Evolutionary conservation across 1,284 basidiomycete species (phyloP).

Genomic region (Pascua guehoae): DNA sequence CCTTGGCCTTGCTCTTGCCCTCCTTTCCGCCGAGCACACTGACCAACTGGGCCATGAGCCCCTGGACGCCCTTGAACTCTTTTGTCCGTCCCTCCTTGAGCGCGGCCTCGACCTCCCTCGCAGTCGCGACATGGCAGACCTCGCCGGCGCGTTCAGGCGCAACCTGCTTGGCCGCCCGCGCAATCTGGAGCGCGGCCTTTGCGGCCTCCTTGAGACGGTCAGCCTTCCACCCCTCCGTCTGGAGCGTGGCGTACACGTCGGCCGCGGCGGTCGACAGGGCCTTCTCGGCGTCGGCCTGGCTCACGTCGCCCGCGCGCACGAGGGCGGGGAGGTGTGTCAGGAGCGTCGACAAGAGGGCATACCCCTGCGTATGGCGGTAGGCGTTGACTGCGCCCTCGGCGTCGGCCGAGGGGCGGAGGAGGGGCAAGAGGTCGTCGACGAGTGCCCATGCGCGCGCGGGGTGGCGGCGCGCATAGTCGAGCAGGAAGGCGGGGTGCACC

Average conservation of each 20-base stretch:
- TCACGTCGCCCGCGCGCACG: constrained; percentile 48
- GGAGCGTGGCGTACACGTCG: constrained; percentile 56
- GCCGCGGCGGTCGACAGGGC: constrained; percentile 58
- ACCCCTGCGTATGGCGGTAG: constrained; percentile 71
- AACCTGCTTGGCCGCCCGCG: constrained; percentile 60
- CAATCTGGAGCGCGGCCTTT: constrained; percentile 65
- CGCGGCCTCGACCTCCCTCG: constrained; percentile 35
- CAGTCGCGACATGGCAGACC: constrained; percentile 4
- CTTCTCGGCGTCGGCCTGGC: constrained; percentile 49
- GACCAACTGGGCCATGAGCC: constrained; percentile 54
- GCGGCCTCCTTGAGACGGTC: constrained; percentile 73
- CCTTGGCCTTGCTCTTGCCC: constrained; percentile 45
- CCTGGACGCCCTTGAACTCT: constrained; percentile 53
- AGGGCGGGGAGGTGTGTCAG: constrained; percentile 59
- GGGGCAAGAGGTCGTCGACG: constrained; percentile 60
- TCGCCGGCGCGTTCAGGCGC: not conserved
- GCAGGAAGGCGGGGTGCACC: constrained; percentile 71
- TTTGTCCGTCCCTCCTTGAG: constrained; percentile 54
- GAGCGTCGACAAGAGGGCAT: constrained; percentile 67
- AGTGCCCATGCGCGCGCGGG: constrained; percentile 63
- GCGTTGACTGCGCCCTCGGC: constrained; percentile 58
- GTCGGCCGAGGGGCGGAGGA: constrained; percentile 49
- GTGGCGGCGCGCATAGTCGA: constrained; percentile 70
- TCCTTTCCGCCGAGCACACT: constrained; percentile 40
- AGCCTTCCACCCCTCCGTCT: constrained; percentile 54